Evolutionary conservation across 148 eudicot species (phyloP), one percentile per base, ranked within the genome.

Genomic region (Simmondsia chinensis): DNA sequence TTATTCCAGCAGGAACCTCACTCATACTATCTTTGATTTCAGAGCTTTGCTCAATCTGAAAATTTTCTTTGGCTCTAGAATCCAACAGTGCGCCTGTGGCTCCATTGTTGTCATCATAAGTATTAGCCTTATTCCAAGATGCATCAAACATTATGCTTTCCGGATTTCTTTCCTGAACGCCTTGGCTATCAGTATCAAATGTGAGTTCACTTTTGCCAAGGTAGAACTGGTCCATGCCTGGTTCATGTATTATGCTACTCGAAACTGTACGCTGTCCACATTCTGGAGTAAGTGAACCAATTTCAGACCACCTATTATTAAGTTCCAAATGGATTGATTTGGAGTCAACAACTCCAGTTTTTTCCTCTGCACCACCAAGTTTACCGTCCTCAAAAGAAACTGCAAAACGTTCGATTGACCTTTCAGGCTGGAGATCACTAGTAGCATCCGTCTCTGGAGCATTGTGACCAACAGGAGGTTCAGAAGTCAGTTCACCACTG

Each of bases 401-500:
- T 36, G 21, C 47, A 11, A 69, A 39, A 56, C 43, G 46, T 51
- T 19, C 60, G 21, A 49, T 66, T 45, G 60, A 28, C 48, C 39
- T 55, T 39, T 56, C 47, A 26, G 52, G 63, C 52, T 58, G 58
- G 47, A 24, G 35, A 23, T 50, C 59, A 34, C 19, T 48, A 15
- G 33, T 46, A 54, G 32, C 21, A 57, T 64, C 61, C 48, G 61
- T 34, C 39, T 25, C 74, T 11, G 48, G 38, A 39, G 32, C 77
- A 46, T 38, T 39, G 25, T 52, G 26, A 44, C 33, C 55, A 56
- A 46, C 43, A 2, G 50, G 26, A 55, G 70, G 55, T 16, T 42
- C 66, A 50, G 46, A 47, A 20, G 57, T 41, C 42, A 64, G 50
- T 9, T 45, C 62, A 48, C 40, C 60, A 53, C 57, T 48, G 46